A percentile compares a stretch with the other conserved stretches of the same genome.
These are phyloP conservation scores for Inonotus hispidus DNA, from an alignment of 1,284 basidiomycete species.

Conservation along the genomic window DNA sequence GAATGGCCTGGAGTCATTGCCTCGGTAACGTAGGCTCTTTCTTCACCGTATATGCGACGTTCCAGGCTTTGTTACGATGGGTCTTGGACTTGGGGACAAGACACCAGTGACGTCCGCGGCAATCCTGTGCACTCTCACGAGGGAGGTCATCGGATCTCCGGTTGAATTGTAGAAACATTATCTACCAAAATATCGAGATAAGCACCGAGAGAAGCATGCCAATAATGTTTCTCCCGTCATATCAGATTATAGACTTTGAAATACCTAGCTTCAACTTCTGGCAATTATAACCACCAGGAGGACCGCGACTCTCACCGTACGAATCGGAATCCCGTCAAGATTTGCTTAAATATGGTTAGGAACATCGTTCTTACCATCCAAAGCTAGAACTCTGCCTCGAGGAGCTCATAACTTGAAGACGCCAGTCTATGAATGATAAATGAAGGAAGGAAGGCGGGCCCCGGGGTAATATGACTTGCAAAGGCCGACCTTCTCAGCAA, in stretches of 20 bases:
- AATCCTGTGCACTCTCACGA: background rate
- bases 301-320: background rate
- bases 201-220: background rate
- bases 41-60: background rate
- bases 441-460: background rate
- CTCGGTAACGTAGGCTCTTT: background rate
- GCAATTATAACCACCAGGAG: background rate
- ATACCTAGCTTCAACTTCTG: background rate
- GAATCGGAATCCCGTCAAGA: background rate
- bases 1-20: too few species aligned
- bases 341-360: background rate
- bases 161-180: background rate
- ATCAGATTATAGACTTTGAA: background rate
- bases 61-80: background rate
- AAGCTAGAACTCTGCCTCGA: background rate
- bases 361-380: background rate
- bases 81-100: too few species aligned
- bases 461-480: background rate
- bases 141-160: background rate
- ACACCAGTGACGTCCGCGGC: background rate
- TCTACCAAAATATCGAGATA: background rate
- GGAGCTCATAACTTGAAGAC: background rate
- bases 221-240: background rate
- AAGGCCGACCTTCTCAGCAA: background rate
- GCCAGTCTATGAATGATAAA: background rate